Percentiles rank a stretch among this genome's conserved stretches.
These are phyloP conservation scores for Celoporthe dispersa DNA, from an alignment of 2,329 filamentous ascomycete species.

Conservation along the genomic window DNA sequence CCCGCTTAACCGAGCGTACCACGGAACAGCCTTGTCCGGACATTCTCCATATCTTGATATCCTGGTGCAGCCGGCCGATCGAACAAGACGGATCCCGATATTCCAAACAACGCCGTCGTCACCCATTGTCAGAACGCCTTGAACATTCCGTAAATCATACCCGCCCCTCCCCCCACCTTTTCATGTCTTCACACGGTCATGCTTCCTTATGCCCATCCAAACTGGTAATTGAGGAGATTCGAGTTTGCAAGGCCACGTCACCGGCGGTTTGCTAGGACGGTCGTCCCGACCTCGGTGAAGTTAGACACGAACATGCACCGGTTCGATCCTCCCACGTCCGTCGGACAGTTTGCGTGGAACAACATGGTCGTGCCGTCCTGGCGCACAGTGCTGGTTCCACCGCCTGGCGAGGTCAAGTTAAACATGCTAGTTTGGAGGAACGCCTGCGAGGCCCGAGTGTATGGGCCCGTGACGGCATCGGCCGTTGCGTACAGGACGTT, in stretches of 20 bases:
- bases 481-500: slow-evolving; percentile 63
- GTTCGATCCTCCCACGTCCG: slow-evolving; percentile 19
- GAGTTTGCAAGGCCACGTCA: slow-evolving; percentile 4
- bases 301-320: slow-evolving; percentile 28
- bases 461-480: slow-evolving; percentile 25
- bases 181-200: slow-evolving; percentile 7
- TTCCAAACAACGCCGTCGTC: slow-evolving; percentile 12
- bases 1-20: neutral
- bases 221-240: slow-evolving; percentile 10
- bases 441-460: slow-evolving; percentile 15
- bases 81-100: neutral
- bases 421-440: slow-evolving; percentile 23
- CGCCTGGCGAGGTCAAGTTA: slow-evolving; percentile 27
- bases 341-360: slow-evolving; percentile 29
- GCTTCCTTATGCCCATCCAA: slow-evolving; percentile 12
- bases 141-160: neutral
- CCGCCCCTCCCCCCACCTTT: too few species aligned
- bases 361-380: slow-evolving; percentile 19
- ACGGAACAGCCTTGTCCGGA: neutral
- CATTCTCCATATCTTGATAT: neutral
- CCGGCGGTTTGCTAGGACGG: slow-evolving; percentile 22
- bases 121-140: slow-evolving; percentile 11
- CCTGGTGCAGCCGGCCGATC: neutral
- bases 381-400: slow-evolving; percentile 26
- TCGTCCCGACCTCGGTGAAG: slow-evolving; percentile 26